Percentiles rank a stretch among this genome's conserved stretches.
Evolutionary conservation across 2,329 filamentous ascomycete genomes (phyloP).

Genomic region (Ophiostoma sp.): DNA sequence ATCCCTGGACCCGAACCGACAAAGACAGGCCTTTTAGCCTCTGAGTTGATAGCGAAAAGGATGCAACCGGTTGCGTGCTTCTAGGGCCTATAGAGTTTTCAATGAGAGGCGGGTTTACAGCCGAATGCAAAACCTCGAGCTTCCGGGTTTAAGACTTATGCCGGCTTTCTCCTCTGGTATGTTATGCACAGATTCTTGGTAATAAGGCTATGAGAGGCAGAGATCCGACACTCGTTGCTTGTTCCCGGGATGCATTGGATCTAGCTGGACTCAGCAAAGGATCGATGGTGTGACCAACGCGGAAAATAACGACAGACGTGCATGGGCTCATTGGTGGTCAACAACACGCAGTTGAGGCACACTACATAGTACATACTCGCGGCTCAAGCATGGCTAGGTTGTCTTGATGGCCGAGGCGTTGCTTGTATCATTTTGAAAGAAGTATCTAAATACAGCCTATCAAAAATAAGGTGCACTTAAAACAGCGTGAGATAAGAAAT

Average conservation of each 20-base stretch:
- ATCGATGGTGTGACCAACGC: not conserved
- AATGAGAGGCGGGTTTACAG: not conserved
- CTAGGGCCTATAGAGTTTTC: not conserved
- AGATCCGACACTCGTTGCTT: not conserved
- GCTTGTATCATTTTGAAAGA: not conserved
- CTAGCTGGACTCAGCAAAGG: not conserved
- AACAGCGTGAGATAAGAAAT: not conserved
- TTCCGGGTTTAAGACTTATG: not conserved
- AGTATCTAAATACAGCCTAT: not conserved
- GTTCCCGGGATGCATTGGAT: not conserved
- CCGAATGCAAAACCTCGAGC: not conserved
- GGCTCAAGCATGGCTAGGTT: not conserved
- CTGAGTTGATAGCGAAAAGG: not conserved
- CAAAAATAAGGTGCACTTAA: not conserved
- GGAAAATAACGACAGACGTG: slow-evolving; percentile 6
- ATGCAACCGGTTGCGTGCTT: not conserved
- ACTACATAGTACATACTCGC: not conserved
- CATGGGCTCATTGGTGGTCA: not conserved
- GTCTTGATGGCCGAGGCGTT: not conserved
- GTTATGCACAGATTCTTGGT: not conserved
- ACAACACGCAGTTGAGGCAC: not conserved
- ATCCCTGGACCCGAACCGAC: not conserved
- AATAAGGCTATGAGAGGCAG: not conserved
- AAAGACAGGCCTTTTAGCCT: not conserved
- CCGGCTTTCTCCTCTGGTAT: not conserved